A percentile compares a stretch with the other conserved stretches of the same genome.
Evolutionary conservation across 2,329 filamentous ascomycete genomes (phyloP).

Genomic region (Colletotrichum kahawae): DNA sequence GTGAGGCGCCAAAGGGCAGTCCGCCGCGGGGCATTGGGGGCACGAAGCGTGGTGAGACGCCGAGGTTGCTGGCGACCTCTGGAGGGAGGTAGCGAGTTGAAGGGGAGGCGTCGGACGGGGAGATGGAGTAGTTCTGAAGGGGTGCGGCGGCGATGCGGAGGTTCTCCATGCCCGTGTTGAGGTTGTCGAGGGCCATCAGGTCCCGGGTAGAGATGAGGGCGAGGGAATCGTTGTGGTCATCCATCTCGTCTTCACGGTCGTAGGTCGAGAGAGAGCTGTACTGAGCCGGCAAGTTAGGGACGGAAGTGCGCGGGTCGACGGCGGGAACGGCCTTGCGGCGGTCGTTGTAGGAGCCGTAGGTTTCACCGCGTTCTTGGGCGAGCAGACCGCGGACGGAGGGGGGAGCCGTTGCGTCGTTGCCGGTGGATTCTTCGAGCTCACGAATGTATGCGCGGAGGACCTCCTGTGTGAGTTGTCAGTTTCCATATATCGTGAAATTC

Average conservation of each 20-base stretch:
- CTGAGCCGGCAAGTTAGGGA: neutral
- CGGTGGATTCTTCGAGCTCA: conserved; percentile 57
- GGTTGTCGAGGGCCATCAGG: conserved; percentile 52
- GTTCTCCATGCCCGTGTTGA: conserved; percentile 45
- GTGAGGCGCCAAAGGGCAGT: conserved; percentile 11
- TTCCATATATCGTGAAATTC: neutral
- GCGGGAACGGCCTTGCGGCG: conserved; percentile 32
- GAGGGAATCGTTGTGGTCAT: conserved; percentile 39
- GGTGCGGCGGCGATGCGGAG: conserved; percentile 43
- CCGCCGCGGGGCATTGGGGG: conserved; percentile 32
- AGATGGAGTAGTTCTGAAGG: conserved; percentile 39
- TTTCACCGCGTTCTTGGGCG: conserved; percentile 47
- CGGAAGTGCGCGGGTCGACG: conserved; percentile 30
- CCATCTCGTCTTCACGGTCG: conserved; percentile 40
- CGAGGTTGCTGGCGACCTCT: conserved; percentile 37
- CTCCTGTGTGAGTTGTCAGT: conserved; percentile 46
- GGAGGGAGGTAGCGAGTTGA: conserved; percentile 36
- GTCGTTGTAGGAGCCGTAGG: conserved; percentile 36
- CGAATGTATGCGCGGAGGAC: conserved; percentile 65
- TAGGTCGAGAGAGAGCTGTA: conserved; percentile 32
- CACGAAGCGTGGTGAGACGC: conserved; percentile 44
- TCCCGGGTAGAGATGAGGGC: conserved; percentile 61
- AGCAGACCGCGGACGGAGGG: conserved; percentile 60
- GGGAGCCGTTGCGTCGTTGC: conserved; percentile 45
- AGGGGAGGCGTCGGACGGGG: conserved; percentile 37